Evolutionary conservation across 2,329 filamentous ascomycete species (phyloP), one percentile per base, ranked within the genome.

Genomic region (Talaromyces amestolkiae): DNA sequence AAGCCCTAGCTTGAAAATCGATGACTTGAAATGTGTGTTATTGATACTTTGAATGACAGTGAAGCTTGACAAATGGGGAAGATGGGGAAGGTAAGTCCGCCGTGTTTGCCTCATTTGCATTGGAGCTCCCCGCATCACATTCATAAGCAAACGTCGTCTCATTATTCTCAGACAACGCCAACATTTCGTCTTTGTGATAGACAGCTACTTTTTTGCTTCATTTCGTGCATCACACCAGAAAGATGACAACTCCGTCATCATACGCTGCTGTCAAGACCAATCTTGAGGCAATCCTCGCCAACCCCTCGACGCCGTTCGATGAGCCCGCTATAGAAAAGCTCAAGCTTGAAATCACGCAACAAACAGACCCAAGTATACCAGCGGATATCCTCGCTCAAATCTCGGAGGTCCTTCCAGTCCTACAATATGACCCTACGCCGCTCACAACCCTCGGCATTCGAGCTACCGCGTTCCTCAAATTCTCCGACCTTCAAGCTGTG

Each of bases 391-490:
- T 81, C 63, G 76, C 75, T 17, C 80, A 83, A 67, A 78, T 87
- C 56, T 83, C 84, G 19, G 74, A 78, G 56, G 75, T 87, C 10
- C 74, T 87, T 19, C 81, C 83, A 9, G 75, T 80, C 5, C 75
- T 88, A 5, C 84, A 86, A 68, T 83, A 87, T 73, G 85, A 88
- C 68, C 86, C 86, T 10, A 80, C 82, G 15, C 83, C 85, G 27
- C 74, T 86, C 39, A 83, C 82, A 15, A 80, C 81, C 24, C 81
- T 89, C 33, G 80, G 84, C 22, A 79, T 80, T 61, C 82, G 81
- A 66, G 77, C 85, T 7, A 76, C 83, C 10, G 74, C 74, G 9
- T 83, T 83, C 19, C 83, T 80, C 71, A 81, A 73, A 64, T 85
- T 85, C 70, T 74, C 78, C 39, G 80, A 84, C 62, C 74, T 86